Base-by-base conservation (phyloP, 1,284 basidiomycete species). In the Phylloporus sp. region DNA sequence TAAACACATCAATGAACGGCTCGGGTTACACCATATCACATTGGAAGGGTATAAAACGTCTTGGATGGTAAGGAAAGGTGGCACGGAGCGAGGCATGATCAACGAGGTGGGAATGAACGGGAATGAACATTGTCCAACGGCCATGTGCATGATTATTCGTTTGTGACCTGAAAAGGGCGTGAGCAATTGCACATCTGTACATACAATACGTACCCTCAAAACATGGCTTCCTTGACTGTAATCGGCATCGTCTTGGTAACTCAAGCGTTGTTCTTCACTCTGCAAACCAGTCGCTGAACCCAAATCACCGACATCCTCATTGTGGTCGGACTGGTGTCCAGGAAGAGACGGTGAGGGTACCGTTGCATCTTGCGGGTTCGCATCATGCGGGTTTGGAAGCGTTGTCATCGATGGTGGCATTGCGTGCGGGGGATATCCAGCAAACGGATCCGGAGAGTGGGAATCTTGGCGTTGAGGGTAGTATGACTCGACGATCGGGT, bases 241-340 rank as follows among this genome's bases (percentile, higher is more conserved):
- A 62, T 79, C 77, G 19, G 70, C 8, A 58, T 78, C 67, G 11
- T 80, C 77, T 62, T 72, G 76, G 60, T 77, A 80, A 25, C 77
- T 78, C 72, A 75, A 29, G 5, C 78, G 75, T 14, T 66, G 65
- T n/a, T 78, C 77, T 0, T 77, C 77, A 19, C 66, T 60, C 8
- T 47, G 60, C 37, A 66, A 39, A 12, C 67, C 65, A 4, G 66
- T 60, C 27, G 68, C 68, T 8, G 68, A 64, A n/a, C 52, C 60
- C 37, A 63, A 4, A 0, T 76, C 71, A 3, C 49, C 47, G 7
- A 23, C 12, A 5, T 71, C 73, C 2, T 71, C 74, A 3, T 66
- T 53, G 14, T 67, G 63, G 11, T 74, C 70, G 4, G 75, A 69
- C 11, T 66, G 74, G 10, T 55, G 57, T 3, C 23, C 57, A 2